Conservation (phyloP, 345 rosid species). For the Pistacia vera region DNA sequence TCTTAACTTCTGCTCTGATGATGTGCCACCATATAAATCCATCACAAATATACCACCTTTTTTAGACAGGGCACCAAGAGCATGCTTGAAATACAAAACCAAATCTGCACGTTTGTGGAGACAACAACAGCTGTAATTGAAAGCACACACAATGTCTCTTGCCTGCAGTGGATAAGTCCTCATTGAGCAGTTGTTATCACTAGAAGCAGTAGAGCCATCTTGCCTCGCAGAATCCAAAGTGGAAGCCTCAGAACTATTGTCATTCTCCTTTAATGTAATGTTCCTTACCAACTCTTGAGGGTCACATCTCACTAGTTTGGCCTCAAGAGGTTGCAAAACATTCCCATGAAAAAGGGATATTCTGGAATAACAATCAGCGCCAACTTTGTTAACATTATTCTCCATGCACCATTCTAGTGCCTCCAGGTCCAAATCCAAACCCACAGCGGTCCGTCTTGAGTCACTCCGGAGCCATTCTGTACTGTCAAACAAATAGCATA, state of each 20-base stretch:
- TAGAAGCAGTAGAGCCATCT: slow-evolving; percentile 17
- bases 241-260: slow-evolving; percentile 21
- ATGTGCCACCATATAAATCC: slow-evolving; percentile 93
- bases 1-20: slow-evolving; percentile 72
- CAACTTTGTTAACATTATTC: slow-evolving; percentile 67
- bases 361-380: slow-evolving; percentile 68
- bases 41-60: slow-evolving; percentile 84
- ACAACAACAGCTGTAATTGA: slow-evolving; percentile 92
- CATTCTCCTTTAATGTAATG: slow-evolving; percentile 41
- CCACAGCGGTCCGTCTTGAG: slow-evolving; percentile 83
- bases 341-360: slow-evolving; percentile 83
- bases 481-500: slow-evolving; percentile 43
- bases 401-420: slow-evolving; percentile 84
- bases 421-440: slow-evolving; percentile 84
- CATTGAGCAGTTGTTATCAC: slow-evolving; percentile 29
- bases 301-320: slow-evolving; percentile 55
- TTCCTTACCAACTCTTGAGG: slow-evolving; percentile 47
- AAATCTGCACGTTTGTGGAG: slow-evolving; percentile 77
- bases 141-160: slow-evolving; percentile 90
- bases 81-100: slow-evolving; percentile 78
- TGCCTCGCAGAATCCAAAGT: slow-evolving; percentile 25
- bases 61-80: slow-evolving; percentile 57
- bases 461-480: slow-evolving; percentile 82
- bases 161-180: slow-evolving; percentile 43
- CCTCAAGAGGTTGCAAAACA: slow-evolving; percentile 74